These are phyloP conservation scores for Pseudogymnoascus sp. DNA, from an alignment of 2,329 filamentous ascomycete species.

Conservation along the genomic window DNA sequence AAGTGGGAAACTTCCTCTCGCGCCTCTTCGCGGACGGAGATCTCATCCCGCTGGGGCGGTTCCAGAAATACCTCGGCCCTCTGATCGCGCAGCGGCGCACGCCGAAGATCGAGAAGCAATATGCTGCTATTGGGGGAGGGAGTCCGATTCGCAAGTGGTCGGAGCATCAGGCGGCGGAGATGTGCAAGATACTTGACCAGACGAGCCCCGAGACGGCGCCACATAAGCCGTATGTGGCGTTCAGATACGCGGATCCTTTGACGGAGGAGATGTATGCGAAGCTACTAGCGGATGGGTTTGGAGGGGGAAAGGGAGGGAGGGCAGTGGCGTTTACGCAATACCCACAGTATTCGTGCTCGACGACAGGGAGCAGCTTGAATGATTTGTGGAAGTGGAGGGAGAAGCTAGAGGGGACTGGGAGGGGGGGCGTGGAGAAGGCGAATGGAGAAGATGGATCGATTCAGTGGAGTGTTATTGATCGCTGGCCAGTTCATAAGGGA, in stretches of 20 bases:
- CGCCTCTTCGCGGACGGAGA: slow-evolving; percentile 92
- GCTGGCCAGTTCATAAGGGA: slow-evolving; percentile 89
- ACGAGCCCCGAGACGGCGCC: slow-evolving; percentile 89
- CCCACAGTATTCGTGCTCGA: slow-evolving; percentile 96
- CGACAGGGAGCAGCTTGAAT: slow-evolving; percentile 90
- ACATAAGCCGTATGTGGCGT: slow-evolving; percentile 95
- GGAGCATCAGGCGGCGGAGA: slow-evolving; percentile 84
- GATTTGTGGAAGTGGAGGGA: slow-evolving; percentile 97
- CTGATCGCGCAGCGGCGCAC: slow-evolving; percentile 80
- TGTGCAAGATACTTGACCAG: slow-evolving; percentile 94
- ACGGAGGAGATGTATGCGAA: slow-evolving; percentile 89
- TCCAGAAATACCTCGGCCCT: slow-evolving; percentile 86
- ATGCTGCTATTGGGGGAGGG: slow-evolving; percentile 90
- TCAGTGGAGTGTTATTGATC: slow-evolving; percentile 94
- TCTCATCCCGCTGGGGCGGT: slow-evolving; percentile 85
- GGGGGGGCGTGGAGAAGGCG: slow-evolving; percentile 24
- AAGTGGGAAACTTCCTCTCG: slow-evolving; percentile 85
- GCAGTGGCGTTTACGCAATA: slow-evolving; percentile 98
- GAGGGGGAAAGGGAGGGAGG: slow-evolving; percentile 78
- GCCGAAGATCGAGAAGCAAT: slow-evolving; percentile 95
- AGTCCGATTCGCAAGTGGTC: slow-evolving; percentile 98
- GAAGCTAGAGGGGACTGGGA: slow-evolving; percentile 71
- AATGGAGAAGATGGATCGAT: slow-evolving; percentile 60
- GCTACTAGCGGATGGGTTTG: slow-evolving; percentile 82
- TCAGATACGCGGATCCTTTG: slow-evolving; percentile 86